phyloP scores from a whole-genome alignment of 331 rosid genomes.

The Quercus tomentella region DNA sequence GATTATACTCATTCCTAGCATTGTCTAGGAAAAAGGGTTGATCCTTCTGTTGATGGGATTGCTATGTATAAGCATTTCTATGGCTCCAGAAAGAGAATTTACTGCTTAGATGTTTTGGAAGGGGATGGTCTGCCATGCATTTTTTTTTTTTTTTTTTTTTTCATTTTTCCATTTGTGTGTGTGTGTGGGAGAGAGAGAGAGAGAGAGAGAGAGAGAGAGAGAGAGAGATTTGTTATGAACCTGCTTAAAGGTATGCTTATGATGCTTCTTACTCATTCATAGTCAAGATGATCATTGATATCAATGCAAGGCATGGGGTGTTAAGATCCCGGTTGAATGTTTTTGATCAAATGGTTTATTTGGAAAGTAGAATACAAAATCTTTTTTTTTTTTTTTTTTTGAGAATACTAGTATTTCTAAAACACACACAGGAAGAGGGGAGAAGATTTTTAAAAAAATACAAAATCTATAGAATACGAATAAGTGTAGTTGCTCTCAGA shows the following conservation, averaged over 20 bases:
- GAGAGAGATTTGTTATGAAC: not conserved
- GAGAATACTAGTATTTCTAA: too few species aligned
- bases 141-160: not conserved
- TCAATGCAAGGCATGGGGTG: not conserved
- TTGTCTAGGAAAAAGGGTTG: not conserved
- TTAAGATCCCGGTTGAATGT: not conserved
- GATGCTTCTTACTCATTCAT: not conserved
- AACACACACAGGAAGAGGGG: too few species aligned
- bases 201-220: too few species aligned
- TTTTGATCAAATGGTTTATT: not conserved
- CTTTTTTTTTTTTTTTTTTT: not conserved
- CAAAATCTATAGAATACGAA: not conserved
- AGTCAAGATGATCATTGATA: not conserved
- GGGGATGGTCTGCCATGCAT: not conserved
- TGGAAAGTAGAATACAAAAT: not conserved
- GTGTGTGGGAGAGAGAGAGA: too few species aligned
- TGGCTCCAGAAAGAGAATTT: not conserved
- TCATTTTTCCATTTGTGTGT: not conserved
- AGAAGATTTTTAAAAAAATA: too few species aligned
- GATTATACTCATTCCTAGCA: not conserved
- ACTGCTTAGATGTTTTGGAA: not conserved
- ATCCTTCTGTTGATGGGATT: not conserved
- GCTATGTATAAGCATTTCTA: not conserved
- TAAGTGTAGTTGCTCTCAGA: not conserved
- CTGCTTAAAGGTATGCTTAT: not conserved